phyloP scores from a whole-genome alignment of 768 basidiomycete species.

The Hericium erinaceus region DNA sequence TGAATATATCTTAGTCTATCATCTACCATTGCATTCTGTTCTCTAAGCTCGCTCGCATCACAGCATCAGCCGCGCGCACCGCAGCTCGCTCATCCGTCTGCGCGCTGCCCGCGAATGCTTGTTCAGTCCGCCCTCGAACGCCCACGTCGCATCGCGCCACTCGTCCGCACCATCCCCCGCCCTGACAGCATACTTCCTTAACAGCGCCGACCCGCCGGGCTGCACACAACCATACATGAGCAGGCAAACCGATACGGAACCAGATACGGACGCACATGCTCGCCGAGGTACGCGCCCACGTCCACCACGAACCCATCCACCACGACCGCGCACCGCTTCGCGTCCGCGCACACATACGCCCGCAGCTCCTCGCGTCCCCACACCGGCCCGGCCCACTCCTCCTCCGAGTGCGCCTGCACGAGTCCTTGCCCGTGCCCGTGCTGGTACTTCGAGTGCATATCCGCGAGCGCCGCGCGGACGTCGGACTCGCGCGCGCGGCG shows the following conservation, averaged over 20 bases:
- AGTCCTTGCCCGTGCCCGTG: slow-evolving; percentile 12
- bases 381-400: slow-evolving; percentile 26
- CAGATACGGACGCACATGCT: slow-evolving; percentile 47
- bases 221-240: slow-evolving; percentile 16
- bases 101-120: slow-evolving; percentile 54
- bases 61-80: slow-evolving; percentile 32
- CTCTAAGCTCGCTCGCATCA: no score
- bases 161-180: slow-evolving; percentile 6
- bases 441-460: slow-evolving; percentile 38
- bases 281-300: slow-evolving; percentile 48
- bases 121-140: slow-evolving; percentile 67
- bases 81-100: slow-evolving; percentile 35
- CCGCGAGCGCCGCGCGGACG: slow-evolving; percentile 33
- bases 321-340: slow-evolving; percentile 39
- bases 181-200: slow-evolving; percentile 41
- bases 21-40: no score
- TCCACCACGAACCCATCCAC: slow-evolving; percentile 57
- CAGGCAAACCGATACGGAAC: not conserved
- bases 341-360: slow-evolving; percentile 26
- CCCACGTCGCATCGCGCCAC: slow-evolving; percentile 45
- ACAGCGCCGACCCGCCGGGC: slow-evolving; percentile 54
- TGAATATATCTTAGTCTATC: no score
- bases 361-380: slow-evolving; percentile 34
- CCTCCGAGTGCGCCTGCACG: slow-evolving; percentile 12
- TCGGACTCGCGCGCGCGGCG: slow-evolving; percentile 42